Percentiles rank a stretch among this genome's conserved stretches.
Conservation (phyloP, 2,329 filamentous ascomycete genomes). For the Tolypocladium pustulatum region DNA sequence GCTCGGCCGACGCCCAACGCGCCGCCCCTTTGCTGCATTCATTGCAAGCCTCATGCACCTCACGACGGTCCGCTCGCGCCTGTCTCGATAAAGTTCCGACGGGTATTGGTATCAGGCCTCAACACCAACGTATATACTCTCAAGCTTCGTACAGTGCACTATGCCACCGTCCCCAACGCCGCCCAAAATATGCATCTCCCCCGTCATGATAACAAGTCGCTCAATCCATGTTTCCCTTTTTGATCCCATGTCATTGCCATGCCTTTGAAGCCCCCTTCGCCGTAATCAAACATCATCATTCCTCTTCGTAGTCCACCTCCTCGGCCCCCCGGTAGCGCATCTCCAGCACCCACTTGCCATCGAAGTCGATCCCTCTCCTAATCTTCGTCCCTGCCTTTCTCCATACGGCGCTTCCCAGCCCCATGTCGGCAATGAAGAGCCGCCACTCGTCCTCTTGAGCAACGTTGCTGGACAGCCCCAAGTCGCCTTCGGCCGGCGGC, state of each 20-base stretch:
- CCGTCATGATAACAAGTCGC: neutral
- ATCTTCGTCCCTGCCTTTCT: conserved; percentile 73
- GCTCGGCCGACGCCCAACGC: neutral
- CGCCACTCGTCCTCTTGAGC: conserved; percentile 56
- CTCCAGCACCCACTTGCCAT: conserved; percentile 72
- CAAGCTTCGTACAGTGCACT: neutral
- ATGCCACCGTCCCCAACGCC: neutral
- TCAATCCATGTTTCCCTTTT: neutral
- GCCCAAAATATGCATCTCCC: neutral
- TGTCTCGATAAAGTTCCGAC: neutral
- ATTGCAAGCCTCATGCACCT: neutral
- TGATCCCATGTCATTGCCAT: neutral
- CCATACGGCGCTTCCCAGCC: conserved; percentile 74
- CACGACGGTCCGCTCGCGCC: neutral
- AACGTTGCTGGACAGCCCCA: conserved; percentile 15
- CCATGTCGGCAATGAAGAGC: conserved; percentile 77
- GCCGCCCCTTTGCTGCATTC: neutral
- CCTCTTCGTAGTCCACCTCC: conserved; percentile 14
- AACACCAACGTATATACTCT: neutral
- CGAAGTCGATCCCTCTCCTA: conserved; percentile 80
- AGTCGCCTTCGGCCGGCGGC: conserved; percentile 30
- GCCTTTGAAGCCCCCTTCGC: neutral
- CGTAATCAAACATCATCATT: conserved; percentile 4
- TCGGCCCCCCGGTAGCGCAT: conserved; percentile 42
- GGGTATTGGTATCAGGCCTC: neutral